A percentile compares a stretch with the other conserved stretches of the same genome.
Conservation (phyloP, 73 alveolate genomes). For the Paraurostyla sp. region DNA sequence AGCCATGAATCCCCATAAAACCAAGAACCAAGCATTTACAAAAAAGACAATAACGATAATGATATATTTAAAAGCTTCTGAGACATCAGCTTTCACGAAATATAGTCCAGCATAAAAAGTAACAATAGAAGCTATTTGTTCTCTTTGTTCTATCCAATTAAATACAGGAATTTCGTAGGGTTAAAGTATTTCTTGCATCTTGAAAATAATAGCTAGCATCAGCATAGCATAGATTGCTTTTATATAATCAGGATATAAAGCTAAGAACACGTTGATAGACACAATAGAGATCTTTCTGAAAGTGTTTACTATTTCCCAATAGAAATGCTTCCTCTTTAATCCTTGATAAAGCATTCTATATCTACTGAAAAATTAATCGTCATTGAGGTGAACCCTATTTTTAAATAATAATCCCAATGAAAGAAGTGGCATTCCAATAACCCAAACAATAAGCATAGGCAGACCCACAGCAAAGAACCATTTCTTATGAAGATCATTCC, state of each 20-base stretch:
- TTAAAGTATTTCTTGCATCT: slow-evolving; percentile 31
- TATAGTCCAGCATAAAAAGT: slow-evolving; percentile 56
- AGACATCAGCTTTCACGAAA: slow-evolving; percentile 49
- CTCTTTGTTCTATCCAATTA: slow-evolving; percentile 41
- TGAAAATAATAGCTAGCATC: slow-evolving; percentile 21
- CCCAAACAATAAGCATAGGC: slow-evolving; percentile 74
- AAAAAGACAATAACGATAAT: slow-evolving; percentile 21
- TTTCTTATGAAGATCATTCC: slow-evolving; percentile 29
- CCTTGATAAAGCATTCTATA: slow-evolving; percentile 66
- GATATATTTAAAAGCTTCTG: slow-evolving; percentile 35
- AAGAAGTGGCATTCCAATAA: slow-evolving; percentile 67
- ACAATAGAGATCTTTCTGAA: slow-evolving; percentile 58
- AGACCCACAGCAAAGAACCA: slow-evolving; percentile 52
- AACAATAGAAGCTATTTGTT: slow-evolving; percentile 46
- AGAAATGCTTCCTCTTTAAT: slow-evolving; percentile 56
- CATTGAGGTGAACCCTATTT: slow-evolving; percentile 33
- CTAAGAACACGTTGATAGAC: slow-evolving; percentile 41
- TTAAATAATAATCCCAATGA: slow-evolving; percentile 33
- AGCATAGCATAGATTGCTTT: slow-evolving; percentile 57
- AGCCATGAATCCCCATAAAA: slow-evolving; percentile 43
- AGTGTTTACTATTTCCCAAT: slow-evolving; percentile 73
- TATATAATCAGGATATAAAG: slow-evolving; percentile 20
- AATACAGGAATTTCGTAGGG: slow-evolving; percentile 65
- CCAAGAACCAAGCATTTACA: slow-evolving; percentile 57
- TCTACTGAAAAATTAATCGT: slow-evolving; percentile 27